Base-by-base conservation (phyloP, 2,329 filamentous ascomycete species). In the Neofusicoccum sp. region DNA sequence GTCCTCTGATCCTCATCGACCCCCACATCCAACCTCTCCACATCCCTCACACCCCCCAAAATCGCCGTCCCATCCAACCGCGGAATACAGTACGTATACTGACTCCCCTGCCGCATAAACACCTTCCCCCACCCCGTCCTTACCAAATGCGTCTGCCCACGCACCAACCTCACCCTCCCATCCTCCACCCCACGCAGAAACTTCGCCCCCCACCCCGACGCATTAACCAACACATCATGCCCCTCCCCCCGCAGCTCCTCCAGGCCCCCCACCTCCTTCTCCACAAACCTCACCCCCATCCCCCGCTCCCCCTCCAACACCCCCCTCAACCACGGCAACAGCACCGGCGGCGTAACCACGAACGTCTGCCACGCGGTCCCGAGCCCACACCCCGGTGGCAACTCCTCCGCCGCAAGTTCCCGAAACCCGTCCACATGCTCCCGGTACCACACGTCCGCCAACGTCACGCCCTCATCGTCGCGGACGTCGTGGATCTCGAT, bases 141-240 rank as follows among this genome's bases (percentile, higher is more conserved):
- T 8, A 71, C 65, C 11, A 68, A 52, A 14, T 70, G 39, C 16
- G 70, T 71, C 64, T 72, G 70, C 3, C 69, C 68, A 2, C 70
- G 64, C n/a, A 72, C 64, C 29, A 64, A 29, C 59, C 68, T 65
- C 7, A 71, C 56, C 12, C 65, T 45, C 33, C 62, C 34, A 43
- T 70, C 68, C 12, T 14, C 22, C 4, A 71, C 64, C 61, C 70
- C 70, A 0, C 22, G 16, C 16, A 72, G 61, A 14, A 56, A 64
- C 14, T 56, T 56, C 4, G 70, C 56, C 7, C 70, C 70, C 16
- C 60, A 48, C 3, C 67, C 66, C 28, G 66, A 68, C 14, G 71
- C 71, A 44, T 73, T 72, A 59, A 72, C 61, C 9, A 73, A 63
- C 12, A 71, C 64, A 41, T 72, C 70, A 39, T 71, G 68, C 12